phyloP scores from a whole-genome alignment of 2,329 filamentous ascomycete genomes.

The Chrysosporium queenslandicum region DNA sequence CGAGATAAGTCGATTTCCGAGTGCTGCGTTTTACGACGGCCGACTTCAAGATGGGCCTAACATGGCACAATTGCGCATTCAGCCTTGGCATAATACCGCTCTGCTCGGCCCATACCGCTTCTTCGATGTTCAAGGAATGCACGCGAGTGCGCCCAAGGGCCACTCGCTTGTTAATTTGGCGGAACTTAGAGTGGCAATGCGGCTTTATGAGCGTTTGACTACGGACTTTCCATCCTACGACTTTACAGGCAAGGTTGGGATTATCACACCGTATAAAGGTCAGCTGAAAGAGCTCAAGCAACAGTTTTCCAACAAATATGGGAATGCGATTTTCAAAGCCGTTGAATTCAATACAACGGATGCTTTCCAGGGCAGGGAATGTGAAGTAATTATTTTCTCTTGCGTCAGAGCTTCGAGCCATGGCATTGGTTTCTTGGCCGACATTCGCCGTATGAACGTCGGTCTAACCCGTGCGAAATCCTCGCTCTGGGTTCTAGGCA shows the following conservation, averaged over 20 bases:
- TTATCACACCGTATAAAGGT: slow-evolving; percentile 96
- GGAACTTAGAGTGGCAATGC: slow-evolving; percentile 77
- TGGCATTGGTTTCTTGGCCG: slow-evolving; percentile 94
- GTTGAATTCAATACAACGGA: slow-evolving; percentile 99
- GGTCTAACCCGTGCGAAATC: slow-evolving; percentile 93
- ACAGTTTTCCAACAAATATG: slow-evolving; percentile 63
- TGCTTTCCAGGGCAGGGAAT: slow-evolving; percentile 92
- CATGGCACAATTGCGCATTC: slow-evolving; percentile 65
- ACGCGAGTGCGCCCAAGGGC: slow-evolving; percentile 68
- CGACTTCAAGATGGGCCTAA: slow-evolving; percentile 72
- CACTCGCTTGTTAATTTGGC: slow-evolving; percentile 83
- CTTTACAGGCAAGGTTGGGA: slow-evolving; percentile 75
- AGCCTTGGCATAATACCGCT: slow-evolving; percentile 74
- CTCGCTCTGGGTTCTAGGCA: slow-evolving; percentile 90
- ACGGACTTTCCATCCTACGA: slow-evolving; percentile 60
- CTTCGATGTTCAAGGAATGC: slow-evolving; percentile 87
- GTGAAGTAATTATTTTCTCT: slow-evolving; percentile 97
- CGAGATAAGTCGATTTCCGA: slow-evolving; percentile 86
- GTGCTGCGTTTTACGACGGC: slow-evolving; percentile 82
- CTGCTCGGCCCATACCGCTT: slow-evolving; percentile 90
- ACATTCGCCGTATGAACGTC: slow-evolving; percentile 98
- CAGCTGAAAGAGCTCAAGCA: slow-evolving; percentile 71
- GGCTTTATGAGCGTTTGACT: slow-evolving; percentile 69
- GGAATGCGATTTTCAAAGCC: slow-evolving; percentile 60
- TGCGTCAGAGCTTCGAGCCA: slow-evolving; percentile 89